phyloP scores from a whole-genome alignment of 306 rosid species.

The Cucumis cinereus region DNA sequence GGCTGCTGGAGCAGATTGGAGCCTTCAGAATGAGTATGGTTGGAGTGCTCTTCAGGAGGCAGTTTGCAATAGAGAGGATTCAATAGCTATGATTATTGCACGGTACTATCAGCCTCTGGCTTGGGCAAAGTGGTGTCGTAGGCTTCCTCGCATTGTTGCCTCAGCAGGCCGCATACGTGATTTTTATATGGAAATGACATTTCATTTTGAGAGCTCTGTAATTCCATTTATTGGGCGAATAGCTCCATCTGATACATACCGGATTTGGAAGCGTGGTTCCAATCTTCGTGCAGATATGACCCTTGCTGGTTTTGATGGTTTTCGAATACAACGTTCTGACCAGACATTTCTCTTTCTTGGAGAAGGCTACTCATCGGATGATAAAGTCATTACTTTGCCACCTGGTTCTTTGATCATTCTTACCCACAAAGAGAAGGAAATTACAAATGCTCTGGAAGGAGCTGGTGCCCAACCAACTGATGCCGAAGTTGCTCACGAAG shows the following conservation, averaged over 20 bases:
- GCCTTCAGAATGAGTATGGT: slow-evolving; percentile 93
- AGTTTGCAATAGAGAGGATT: slow-evolving; percentile 73
- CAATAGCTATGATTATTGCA: slow-evolving; percentile 63
- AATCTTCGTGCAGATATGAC: slow-evolving; percentile 98
- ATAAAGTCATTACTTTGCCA: slow-evolving; percentile 41
- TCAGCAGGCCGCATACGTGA: slow-evolving; percentile 75
- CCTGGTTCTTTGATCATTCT: slow-evolving; percentile 89
- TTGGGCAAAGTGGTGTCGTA: slow-evolving; percentile 99
- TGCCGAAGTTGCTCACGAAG: slow-evolving; percentile 89
- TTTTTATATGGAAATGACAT: slow-evolving; percentile 91
- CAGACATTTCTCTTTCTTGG: slow-evolving; percentile 90
- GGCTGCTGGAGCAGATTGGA: slow-evolving; percentile 96
- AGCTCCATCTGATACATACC: slow-evolving; percentile 93
- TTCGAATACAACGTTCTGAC: slow-evolving; percentile 86
- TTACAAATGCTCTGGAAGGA: slow-evolving; percentile 95
- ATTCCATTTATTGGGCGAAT: slow-evolving; percentile 88
- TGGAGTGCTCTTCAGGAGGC: slow-evolving; percentile 99
- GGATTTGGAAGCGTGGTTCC: slow-evolving; percentile 97
- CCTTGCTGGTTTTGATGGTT: slow-evolving; percentile 96
- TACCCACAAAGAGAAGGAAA: slow-evolving; percentile 86
- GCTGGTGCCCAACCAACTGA: slow-evolving; percentile 90
- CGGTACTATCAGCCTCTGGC: slow-evolving; percentile 91
- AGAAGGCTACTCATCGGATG: slow-evolving; percentile 79
- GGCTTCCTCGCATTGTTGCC: slow-evolving; percentile 94
- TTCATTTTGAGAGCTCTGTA: slow-evolving; percentile 95